Evolutionary conservation across 73 alveolate species (phyloP).

Genomic region (Paramecium primaurelia): DNA sequence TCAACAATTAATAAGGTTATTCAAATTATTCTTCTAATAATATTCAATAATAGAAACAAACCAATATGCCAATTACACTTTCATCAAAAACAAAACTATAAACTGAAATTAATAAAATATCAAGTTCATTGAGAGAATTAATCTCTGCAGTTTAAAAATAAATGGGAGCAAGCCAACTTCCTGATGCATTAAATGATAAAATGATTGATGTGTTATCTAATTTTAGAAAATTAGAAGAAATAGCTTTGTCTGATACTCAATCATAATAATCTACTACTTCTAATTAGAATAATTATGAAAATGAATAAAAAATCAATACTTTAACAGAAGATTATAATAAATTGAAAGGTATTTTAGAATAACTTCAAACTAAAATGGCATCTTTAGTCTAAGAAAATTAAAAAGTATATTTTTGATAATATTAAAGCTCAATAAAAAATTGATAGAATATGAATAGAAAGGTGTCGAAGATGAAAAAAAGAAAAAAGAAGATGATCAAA

Average conservation of each 20-base stretch:
- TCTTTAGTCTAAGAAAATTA: conserved; percentile 19
- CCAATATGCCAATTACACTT: neutral
- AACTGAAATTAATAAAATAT: neutral
- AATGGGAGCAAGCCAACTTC: neutral
- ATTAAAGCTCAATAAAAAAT: neutral
- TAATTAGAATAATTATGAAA: neutral
- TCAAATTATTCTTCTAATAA: neutral
- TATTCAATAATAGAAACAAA: neutral
- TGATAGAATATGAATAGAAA: conserved; percentile 7
- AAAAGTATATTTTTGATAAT: neutral
- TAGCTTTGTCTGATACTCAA: neutral
- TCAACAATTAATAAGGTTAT: neutral
- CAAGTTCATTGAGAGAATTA: conserved; percentile 15
- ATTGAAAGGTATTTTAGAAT: neutral
- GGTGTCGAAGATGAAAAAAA: neutral
- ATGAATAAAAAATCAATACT: neutral
- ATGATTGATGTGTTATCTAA: conserved; percentile 8
- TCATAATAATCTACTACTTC: neutral
- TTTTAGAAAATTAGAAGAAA: conserved; percentile 24
- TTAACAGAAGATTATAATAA: conserved; percentile 45
- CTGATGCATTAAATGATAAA: conserved; percentile 40
- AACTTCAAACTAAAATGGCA: conserved; percentile 15
- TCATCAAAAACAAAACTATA: neutral
- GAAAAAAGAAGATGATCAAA: neutral
- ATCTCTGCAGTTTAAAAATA: neutral